Percentiles rank a stretch among this genome's conserved stretches.
Conservation (phyloP, 495 filamentous ascomycete species). For the Hyaloscypha finlandica region DNA sequence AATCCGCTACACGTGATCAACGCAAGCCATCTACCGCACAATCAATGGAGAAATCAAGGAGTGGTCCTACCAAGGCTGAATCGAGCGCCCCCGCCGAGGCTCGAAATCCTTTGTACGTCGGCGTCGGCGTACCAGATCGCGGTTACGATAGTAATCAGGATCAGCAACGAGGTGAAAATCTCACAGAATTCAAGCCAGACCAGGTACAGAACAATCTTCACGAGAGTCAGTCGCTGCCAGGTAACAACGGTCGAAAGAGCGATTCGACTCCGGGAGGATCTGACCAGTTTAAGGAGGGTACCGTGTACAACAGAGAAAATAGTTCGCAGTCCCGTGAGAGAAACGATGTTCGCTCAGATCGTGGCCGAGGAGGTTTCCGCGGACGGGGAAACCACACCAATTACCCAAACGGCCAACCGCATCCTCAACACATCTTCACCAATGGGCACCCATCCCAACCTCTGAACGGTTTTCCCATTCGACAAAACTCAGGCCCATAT, state of each 20-base stretch:
- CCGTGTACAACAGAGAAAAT: slow-evolving; percentile 23
- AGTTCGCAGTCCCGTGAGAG: slow-evolving; percentile 42
- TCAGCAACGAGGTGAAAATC: slow-evolving; percentile 12
- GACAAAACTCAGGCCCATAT: slow-evolving; percentile 27
- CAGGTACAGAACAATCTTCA: slow-evolving; percentile 12
- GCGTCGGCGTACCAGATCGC: not conserved
- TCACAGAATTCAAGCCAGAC: slow-evolving; percentile 21
- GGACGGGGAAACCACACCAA: slow-evolving; percentile 50
- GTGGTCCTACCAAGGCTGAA: slow-evolving; percentile 21
- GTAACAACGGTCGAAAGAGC: slow-evolving; percentile 27
- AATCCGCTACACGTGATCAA: slow-evolving; percentile 43
- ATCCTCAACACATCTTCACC: slow-evolving; percentile 46
- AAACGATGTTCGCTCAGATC: slow-evolving; percentile 50
- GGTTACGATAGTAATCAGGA: slow-evolving; percentile 6
- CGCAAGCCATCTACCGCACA: slow-evolving; percentile 39
- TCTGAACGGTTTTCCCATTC: slow-evolving; percentile 31
- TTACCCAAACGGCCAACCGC: slow-evolving; percentile 36
- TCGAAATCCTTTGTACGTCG: slow-evolving; percentile 1
- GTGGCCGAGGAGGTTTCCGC: slow-evolving; percentile 56
- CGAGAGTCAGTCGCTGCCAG: slow-evolving; percentile 21
- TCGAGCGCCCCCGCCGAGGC: slow-evolving; percentile 1
- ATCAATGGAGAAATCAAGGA: slow-evolving; percentile 41
- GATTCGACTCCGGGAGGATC: slow-evolving; percentile 29
- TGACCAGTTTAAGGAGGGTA: slow-evolving; percentile 24
- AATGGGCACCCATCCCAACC: slow-evolving; percentile 49